Evolutionary conservation across 345 rosid species (phyloP).

Genomic region (Kandelia obovata): DNA sequence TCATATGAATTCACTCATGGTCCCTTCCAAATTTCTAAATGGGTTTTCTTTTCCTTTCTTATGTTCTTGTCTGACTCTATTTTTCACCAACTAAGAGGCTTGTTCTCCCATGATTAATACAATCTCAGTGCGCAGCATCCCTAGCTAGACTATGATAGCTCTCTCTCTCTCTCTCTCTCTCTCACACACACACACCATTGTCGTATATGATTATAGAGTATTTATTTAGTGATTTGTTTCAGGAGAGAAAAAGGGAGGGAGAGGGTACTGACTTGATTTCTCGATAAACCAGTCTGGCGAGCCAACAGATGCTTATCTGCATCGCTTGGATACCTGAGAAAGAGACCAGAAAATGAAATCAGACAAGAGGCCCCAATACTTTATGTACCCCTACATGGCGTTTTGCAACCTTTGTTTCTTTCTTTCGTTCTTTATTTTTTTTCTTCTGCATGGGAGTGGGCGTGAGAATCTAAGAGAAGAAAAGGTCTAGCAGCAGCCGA

Average conservation of each 20-base stretch:
- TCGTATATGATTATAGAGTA: too few relatives aligned
- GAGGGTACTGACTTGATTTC: constrained; percentile 74
- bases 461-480: constrained; percentile 68
- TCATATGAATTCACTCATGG: constrained; percentile 18
- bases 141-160: too few relatives aligned
- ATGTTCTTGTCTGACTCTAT: not conserved
- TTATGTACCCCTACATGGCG: constrained; percentile 8
- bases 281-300: constrained; percentile 96
- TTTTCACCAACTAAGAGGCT: not conserved
- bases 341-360: constrained; percentile 79
- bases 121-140: constrained; percentile 5
- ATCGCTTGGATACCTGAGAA: constrained; percentile 99
- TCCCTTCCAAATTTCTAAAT: constrained; percentile 8
- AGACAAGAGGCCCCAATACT: constrained; percentile 31
- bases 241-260: constrained; percentile 1
- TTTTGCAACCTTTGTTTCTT: constrained; percentile 22
- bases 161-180: too few relatives aligned
- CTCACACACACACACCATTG: too few relatives aligned
- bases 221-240: not conserved
- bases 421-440: constrained; percentile 17
- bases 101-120: too few relatives aligned
- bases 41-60: not conserved
- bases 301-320: constrained; percentile 99
- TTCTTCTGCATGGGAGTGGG: constrained; percentile 42
- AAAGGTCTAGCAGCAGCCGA: constrained; percentile 13